phyloP scores from a whole-genome alignment of 768 basidiomycete genomes.

The Lenzites betulinus region DNA sequence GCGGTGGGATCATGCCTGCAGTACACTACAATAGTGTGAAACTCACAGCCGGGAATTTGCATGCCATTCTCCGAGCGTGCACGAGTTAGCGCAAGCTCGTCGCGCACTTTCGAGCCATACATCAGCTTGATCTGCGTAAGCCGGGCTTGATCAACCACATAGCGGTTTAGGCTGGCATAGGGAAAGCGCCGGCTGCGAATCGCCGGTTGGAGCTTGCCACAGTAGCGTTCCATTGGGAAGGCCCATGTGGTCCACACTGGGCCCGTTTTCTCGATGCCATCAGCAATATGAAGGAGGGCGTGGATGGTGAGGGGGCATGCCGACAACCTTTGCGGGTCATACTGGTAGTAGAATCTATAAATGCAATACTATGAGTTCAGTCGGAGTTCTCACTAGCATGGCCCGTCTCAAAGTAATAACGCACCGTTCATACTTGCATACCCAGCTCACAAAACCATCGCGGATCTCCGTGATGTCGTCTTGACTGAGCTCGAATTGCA shows the following conservation, averaged over 20 bases:
- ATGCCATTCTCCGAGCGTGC: no score
- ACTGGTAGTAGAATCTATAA: constrained; percentile 31
- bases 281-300: constrained; percentile 33
- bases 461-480: no score
- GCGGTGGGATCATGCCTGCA: not conserved
- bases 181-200: constrained; percentile 26
- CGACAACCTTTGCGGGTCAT: constrained; percentile 24
- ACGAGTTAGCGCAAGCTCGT: not conserved
- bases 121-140: not conserved
- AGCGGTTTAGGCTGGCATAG: constrained; percentile 20
- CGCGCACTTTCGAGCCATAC: not conserved
- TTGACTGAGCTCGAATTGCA: no score
- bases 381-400: no score
- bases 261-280: constrained; percentile 26
- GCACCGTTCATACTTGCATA: no score
- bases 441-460: no score
- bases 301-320: constrained; percentile 37
- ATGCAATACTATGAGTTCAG: no score
- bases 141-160: constrained; percentile 2
- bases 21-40: not conserved
- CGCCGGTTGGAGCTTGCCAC: constrained; percentile 23
- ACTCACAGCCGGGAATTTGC: not conserved
- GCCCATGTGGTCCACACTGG: constrained; percentile 33
- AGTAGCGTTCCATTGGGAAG: constrained; percentile 34
- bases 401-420: no score